Base-by-base conservation (phyloP, 192 early-diverging fungal species). In the Umbelopsis isabellina region DNA sequence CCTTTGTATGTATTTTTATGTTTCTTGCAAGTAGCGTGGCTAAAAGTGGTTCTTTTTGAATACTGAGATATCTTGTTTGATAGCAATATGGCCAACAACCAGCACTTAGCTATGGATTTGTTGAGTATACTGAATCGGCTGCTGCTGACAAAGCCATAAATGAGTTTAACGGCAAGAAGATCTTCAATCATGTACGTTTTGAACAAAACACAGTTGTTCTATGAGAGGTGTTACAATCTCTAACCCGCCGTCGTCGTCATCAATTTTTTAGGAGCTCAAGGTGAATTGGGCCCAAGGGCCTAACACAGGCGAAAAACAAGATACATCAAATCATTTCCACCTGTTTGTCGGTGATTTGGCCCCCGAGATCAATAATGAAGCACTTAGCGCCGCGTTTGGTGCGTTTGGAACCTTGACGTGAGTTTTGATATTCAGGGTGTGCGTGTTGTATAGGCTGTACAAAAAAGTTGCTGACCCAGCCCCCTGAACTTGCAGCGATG, bases 341-440 rank as follows among this genome's bases (percentile, higher is more conserved):
- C 83, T 97, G n/a, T 97, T 97, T 84, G 92, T 97, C 69, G 95
- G 95, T 52, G 95, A 97, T 61, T 82, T 97, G 70, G 91, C 91
- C 55, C 85, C 95, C n/a, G 95, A 96, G 71, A 89, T 97, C 68
- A 96, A 85, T 58, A 92, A 96, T 72, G 89, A 93, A 65, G 79
- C 90, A 30, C 84, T 97, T 33, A 81, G 78, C 30, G 91, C 91
- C 69, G 91, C 94, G 7, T 97, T 97, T 58, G 70, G 76, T 50
- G 86, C 71, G 20, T 93, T 93, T 80, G 89, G 89, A 20, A 80
- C 79, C 44, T 82, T 93, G 82, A 90, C 90, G 92, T 93, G 82
- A 71, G 92, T 88, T 20, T 30, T 30, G 27, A 22, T 53, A 41
- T 23, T 4, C 46, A 25, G 16, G 8, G 16, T 30, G 27, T 30